Percentiles rank a stretch among this genome's conserved stretches.
Conservation (phyloP, 345 rosid species). For the Citrus reticulata region DNA sequence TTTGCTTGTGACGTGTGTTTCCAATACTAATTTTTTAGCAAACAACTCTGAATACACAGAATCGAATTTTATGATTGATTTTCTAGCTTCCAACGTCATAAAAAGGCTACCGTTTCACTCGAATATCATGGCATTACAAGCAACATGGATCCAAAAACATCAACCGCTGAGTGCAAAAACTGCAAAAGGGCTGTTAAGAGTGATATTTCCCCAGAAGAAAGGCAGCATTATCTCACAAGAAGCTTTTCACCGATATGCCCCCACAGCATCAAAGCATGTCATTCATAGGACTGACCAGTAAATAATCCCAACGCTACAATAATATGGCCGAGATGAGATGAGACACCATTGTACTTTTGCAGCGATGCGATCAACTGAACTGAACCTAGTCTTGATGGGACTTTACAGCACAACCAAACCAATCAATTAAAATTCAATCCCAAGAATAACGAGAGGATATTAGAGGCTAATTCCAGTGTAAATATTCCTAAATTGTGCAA, state of each 20-base stretch:
- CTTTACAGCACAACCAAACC: background rate
- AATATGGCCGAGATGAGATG: no score
- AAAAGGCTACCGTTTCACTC: background rate
- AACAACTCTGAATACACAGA: no score
- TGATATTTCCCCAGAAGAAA: conserved; percentile 17
- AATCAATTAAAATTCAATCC: background rate
- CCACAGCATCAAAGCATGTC: conserved; percentile 20
- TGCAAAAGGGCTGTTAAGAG: conserved; percentile 9
- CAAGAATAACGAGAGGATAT: background rate
- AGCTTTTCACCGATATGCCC: background rate
- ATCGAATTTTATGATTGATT: background rate
- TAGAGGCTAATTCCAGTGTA: background rate
- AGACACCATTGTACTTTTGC: background rate
- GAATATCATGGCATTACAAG: conserved; percentile 1
- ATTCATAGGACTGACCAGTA: conserved; percentile 9
- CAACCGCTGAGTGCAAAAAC: background rate
- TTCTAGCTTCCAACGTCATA: background rate
- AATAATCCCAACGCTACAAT: no score
- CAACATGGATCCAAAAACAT: background rate
- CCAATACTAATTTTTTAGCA: background rate
- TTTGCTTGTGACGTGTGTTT: background rate
- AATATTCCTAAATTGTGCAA: background rate
- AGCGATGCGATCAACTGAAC: no score
- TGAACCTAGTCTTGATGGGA: conserved; percentile 19
- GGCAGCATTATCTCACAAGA: conserved; percentile 21